Base-by-base conservation (phyloP, 2,329 filamentous ascomycete species). In the Pyricularia pennisetigena region DNA sequence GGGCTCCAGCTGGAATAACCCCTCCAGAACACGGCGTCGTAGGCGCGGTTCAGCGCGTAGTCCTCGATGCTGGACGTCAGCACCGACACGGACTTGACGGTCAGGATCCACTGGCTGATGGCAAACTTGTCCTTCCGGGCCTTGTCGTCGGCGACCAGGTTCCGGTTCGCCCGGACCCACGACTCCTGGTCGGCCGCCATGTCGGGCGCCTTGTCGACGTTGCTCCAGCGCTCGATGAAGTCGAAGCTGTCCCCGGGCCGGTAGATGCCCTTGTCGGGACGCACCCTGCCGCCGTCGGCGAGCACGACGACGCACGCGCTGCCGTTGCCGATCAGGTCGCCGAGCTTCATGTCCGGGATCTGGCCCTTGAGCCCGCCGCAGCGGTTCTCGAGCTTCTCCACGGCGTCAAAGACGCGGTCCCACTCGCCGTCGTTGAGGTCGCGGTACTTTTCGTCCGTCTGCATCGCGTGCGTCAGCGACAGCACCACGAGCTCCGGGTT, bases 401-500 rank as follows among this genome's bases (percentile, higher is more conserved):
- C 75, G 68, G 79, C 77, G 68, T 76, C 72, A 67, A 83, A 81
- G 54, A 83, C 78, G n/a, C 75, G 72, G 71, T 79, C 76, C 74
- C 79, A 79, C 30, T 82, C 75, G 61, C 76, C 76, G 4, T 79
- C 79, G 70, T 82, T 78, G 16, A 81, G 72, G 4, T 67, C 66
- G 79, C 80, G 63, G 76, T 71, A 32, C 77, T 71, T 16, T 10
- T 67, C 66, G 32, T 67, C 66, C 29, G 66, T 67, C 24, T 67
- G 66, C 59, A 67, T 67, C 29, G 35, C 66, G 63, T 83, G 82
- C 20, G 78, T 78, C n/a, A 84, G 73, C 41, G 80, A 77, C 67
- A 83, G 76, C 68, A 84, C 79, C 67, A 84, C 74, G 66, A 83
- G 74, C 70, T 84, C 77, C 1, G 75, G 79, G 70, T 80, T 79